Base-by-base conservation (phyloP, 345 rosid genomes). In the Gynandropsis gynandra region DNA sequence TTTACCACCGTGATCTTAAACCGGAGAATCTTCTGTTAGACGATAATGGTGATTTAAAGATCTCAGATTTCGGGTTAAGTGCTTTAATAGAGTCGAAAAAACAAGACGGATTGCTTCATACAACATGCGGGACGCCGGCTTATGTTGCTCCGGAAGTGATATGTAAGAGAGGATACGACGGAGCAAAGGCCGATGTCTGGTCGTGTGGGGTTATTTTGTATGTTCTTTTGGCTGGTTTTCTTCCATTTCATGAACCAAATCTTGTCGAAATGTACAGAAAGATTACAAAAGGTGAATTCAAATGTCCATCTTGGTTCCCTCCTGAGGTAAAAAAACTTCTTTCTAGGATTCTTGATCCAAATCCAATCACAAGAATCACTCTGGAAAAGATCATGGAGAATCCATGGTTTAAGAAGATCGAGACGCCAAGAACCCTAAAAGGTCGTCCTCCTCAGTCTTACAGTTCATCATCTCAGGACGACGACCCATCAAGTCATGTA, bases 71-170 rank as follows among this genome's bases (percentile, higher is more conserved):
- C 4, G 97, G 97, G 10, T 50, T 85, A 18, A 85, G 89, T 16
- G 92, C 95, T 0, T 62, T 80, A 47, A 36, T 11, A 40, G 89
- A 82, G 12, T 75, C 92, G 0, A 72, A 46, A 46, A 71, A 72
- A 47, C 75, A 72, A 50, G 95, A 88, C 50, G 88, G 97, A 11
- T 76, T 88, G 33, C 84, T 88, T 13, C 95, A 88, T 61, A 88
- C 95, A 19, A 75, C 95, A n/a, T 82, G 97, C 36, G 92, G 97
- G 20, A 88, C 97, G 10, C 95, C 97, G 0, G 92, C 97, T 14
- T 85, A 88, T 31, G 97, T 88, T 19, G 88, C 97, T 0, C 95
- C 97, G 0, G 97, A 88, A 62, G 76, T 88, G 16, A 78, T 85
- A 8, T 68, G 61, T 73, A 77, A 79, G 70, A 82, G 69, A 65